phyloP scores from a whole-genome alignment of 1,284 basidiomycete species.

The Polyporus tsugae region DNA sequence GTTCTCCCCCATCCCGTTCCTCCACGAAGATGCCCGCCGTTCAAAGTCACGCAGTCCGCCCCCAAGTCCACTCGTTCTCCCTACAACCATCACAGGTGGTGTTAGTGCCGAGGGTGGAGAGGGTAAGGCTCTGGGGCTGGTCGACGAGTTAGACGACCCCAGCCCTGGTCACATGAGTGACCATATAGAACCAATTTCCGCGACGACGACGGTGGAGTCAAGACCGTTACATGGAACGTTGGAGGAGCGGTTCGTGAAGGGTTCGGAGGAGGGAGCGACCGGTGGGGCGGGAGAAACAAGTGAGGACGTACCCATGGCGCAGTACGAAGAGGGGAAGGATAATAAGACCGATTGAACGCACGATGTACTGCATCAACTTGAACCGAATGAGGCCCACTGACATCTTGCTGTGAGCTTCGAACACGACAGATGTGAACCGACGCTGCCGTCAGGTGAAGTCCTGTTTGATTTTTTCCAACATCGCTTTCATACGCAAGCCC shows the following conservation, averaged over 20 bases:
- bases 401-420: not conserved
- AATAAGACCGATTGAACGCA: constrained; percentile 48
- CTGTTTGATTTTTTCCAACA: constrained; percentile 79
- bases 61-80: constrained; percentile 71
- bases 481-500: constrained; percentile 80
- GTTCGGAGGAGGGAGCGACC: constrained; percentile 38
- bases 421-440: not conserved
- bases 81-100: constrained; percentile 42
- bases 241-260: constrained; percentile 71
- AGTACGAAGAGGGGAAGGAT: constrained; percentile 70
- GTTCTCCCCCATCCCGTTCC: constrained; percentile 86
- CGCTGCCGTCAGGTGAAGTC: constrained; percentile 49
- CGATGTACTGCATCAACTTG: constrained; percentile 10
- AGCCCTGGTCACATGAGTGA: constrained; percentile 83
- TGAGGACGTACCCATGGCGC: constrained; percentile 40
- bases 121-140: constrained; percentile 69
- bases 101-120: constrained; percentile 42
- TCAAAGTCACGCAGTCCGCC: constrained; percentile 80
- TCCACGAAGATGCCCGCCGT: constrained; percentile 78
- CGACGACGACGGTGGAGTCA: constrained; percentile 60
- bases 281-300: constrained; percentile 26
- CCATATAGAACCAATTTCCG: constrained; percentile 72
- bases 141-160: constrained; percentile 86
- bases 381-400: not conserved
- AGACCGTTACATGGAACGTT: constrained; percentile 64